Conservation (phyloP, 148 eudicot genomes). For the Tetragonia tetragonoides region DNA sequence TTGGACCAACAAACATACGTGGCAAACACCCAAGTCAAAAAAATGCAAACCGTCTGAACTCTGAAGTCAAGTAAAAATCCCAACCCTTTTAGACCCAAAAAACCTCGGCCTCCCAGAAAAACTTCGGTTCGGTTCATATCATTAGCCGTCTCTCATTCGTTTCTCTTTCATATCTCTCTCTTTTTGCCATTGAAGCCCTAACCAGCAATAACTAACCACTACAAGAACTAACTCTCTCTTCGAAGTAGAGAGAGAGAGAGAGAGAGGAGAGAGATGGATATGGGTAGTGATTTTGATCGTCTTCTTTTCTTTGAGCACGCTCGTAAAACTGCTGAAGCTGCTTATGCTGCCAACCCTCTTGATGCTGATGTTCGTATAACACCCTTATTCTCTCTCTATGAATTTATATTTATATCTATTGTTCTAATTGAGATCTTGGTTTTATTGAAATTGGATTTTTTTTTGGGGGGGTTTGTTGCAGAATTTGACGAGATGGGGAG, state of each 20-base stretch:
- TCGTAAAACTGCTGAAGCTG: conserved; percentile 62
- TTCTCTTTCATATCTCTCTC: not conserved
- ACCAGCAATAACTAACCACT: not conserved
- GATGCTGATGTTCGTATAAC: conserved; percentile 59
- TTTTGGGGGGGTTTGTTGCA: conserved; percentile 7
- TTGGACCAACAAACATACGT: not conserved
- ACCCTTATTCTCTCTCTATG: not conserved
- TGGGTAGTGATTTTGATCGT: conserved; percentile 64
- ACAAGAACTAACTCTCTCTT: not conserved
- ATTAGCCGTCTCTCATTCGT: not conserved
- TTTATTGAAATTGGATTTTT: not conserved
- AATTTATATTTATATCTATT: not conserved
- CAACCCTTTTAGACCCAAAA: not conserved
- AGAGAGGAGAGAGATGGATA: conserved; percentile 34
- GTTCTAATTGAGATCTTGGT: not conserved
- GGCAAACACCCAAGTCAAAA: not conserved
- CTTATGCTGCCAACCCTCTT: conserved; percentile 55
- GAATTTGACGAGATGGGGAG: conserved; percentile 57
- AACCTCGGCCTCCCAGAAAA: not conserved
- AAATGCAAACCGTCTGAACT: not conserved
- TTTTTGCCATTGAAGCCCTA: not conserved
- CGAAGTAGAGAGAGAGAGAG: not conserved
- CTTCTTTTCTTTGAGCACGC: conserved; percentile 73
- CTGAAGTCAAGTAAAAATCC: not conserved
- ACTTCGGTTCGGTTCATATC: not conserved